A percentile compares a stretch with the other conserved stretches of the same genome.
Evolutionary conservation across 345 rosid species (phyloP).

Genomic region (Linum trigynum): DNA sequence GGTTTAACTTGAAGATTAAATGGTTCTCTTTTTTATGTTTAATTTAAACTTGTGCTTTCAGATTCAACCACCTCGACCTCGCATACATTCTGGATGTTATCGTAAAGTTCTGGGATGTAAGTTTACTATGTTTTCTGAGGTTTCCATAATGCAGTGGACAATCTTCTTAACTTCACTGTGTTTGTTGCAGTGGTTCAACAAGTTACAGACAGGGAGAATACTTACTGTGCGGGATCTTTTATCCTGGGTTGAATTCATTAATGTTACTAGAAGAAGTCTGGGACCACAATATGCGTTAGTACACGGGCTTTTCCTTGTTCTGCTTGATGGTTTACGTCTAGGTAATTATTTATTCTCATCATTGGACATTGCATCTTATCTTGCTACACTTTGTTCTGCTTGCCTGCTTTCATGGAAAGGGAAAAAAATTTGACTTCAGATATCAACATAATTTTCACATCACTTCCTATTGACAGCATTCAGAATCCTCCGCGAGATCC

Average conservation of each 20-base stretch:
- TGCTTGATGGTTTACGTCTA: constrained; percentile 85
- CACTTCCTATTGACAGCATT: neutral
- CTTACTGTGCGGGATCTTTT: constrained; percentile 93
- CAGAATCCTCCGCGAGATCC: neutral
- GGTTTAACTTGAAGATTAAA: neutral
- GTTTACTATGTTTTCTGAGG: neutral
- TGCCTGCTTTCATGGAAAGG: neutral
- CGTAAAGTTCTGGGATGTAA: constrained; percentile 71
- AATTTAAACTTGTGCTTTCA: constrained; percentile 19
- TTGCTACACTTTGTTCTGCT: neutral
- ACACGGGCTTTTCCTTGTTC: constrained; percentile 85
- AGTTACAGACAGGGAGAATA: constrained; percentile 56
- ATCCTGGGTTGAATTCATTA: constrained; percentile 75
- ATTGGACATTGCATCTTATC: neutral
- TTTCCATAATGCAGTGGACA: constrained; percentile 1
- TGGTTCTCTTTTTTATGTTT: constrained; percentile 4
- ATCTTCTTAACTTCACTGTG: constrained; percentile 14
- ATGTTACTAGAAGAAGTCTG: constrained; percentile 40
- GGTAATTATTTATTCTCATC: constrained; percentile 31
- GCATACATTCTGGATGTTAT: constrained; percentile 46
- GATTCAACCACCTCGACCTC: constrained; percentile 36
- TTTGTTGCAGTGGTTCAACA: constrained; percentile 67
- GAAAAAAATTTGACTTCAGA: neutral
- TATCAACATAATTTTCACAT: neutral
- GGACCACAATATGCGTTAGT: constrained; percentile 53